phyloP scores from a whole-genome alignment of 257 asterid species.

The Nyctanthes arbortristis region DNA sequence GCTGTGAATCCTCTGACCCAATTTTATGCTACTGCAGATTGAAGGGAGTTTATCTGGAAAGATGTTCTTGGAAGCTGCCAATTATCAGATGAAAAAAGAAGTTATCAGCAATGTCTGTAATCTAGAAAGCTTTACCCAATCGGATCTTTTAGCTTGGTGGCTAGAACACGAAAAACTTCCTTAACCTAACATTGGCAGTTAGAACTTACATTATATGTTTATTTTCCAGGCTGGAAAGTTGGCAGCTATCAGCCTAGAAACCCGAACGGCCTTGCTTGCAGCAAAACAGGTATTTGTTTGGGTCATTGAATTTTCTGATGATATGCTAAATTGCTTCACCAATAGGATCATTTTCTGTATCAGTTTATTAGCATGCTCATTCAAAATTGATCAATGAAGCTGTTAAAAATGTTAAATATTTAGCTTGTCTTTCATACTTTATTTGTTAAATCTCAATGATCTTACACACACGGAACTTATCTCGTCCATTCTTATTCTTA shows the following conservation, averaged over 20 bases:
- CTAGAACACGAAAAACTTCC: constrained; percentile 9
- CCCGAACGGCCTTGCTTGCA: constrained; percentile 68
- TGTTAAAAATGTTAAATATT: background rate
- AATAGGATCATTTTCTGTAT: background rate
- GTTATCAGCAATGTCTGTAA: constrained; percentile 62
- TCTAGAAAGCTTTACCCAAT: constrained; percentile 9
- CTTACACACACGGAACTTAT: background rate
- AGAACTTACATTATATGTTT: constrained; percentile 8
- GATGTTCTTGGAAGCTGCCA: constrained; percentile 77
- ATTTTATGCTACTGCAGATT: constrained; percentile 46
- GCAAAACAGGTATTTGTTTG: constrained; percentile 68
- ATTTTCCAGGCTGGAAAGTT: constrained; percentile 72
- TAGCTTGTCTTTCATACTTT: background rate
- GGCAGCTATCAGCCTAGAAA: constrained; percentile 80
- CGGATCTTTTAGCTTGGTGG: constrained; percentile 18
- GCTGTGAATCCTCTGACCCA: constrained; percentile 21
- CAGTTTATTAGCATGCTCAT: background rate
- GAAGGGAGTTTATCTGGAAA: constrained; percentile 78
- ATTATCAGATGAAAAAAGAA: constrained; percentile 70
- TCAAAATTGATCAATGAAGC: background rate
- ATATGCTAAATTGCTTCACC: background rate
- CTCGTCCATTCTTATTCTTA: background rate
- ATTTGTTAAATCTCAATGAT: background rate
- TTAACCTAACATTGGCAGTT: constrained; percentile 2
- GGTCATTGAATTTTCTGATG: background rate